phyloP scores from a whole-genome alignment of 2,329 filamentous ascomycete genomes.

The Basipetospora chlamydospora region DNA sequence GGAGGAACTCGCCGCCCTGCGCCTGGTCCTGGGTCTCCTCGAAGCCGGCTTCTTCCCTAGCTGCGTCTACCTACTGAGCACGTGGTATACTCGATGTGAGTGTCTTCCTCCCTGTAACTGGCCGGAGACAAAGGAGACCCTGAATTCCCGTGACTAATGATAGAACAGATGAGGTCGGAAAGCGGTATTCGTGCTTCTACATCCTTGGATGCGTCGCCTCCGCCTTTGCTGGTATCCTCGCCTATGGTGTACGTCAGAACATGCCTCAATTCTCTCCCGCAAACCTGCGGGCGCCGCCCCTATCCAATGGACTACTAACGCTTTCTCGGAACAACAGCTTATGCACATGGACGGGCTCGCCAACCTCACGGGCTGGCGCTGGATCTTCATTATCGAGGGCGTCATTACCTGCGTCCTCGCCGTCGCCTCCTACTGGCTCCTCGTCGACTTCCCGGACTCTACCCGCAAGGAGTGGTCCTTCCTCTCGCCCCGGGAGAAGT shows the following conservation, averaged over 20 bases:
- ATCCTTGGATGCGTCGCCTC: slow-evolving; percentile 52
- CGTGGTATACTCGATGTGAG: slow-evolving; percentile 56
- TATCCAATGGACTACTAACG: too few relatives aligned
- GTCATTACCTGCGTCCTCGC: slow-evolving; percentile 39
- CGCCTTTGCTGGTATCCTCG: slow-evolving; percentile 53
- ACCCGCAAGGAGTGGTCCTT: slow-evolving; percentile 36
- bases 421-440: slow-evolving; percentile 36
- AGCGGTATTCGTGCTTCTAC: slow-evolving; percentile 55
- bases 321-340: too few relatives aligned
- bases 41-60: slow-evolving; percentile 61
- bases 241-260: slow-evolving; percentile 43
- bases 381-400: slow-evolving; percentile 49
- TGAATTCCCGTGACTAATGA: too few relatives aligned
- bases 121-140: too few relatives aligned
- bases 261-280: too few relatives aligned
- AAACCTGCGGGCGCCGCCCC: too few relatives aligned
- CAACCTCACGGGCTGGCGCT: slow-evolving; percentile 45
- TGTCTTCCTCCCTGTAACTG: slow-evolving; percentile 1
- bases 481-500: slow-evolving; percentile 32
- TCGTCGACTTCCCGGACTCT: slow-evolving; percentile 51
- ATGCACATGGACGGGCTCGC: slow-evolving; percentile 48
- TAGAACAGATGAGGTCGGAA: slow-evolving; percentile 60
- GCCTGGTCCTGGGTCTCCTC: slow-evolving; percentile 46
- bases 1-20: slow-evolving; percentile 34
- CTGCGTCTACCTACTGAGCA: slow-evolving; percentile 57